Conservation (phyloP, 495 filamentous ascomycete genomes). For the Talaromyces stipitatus region DNA sequence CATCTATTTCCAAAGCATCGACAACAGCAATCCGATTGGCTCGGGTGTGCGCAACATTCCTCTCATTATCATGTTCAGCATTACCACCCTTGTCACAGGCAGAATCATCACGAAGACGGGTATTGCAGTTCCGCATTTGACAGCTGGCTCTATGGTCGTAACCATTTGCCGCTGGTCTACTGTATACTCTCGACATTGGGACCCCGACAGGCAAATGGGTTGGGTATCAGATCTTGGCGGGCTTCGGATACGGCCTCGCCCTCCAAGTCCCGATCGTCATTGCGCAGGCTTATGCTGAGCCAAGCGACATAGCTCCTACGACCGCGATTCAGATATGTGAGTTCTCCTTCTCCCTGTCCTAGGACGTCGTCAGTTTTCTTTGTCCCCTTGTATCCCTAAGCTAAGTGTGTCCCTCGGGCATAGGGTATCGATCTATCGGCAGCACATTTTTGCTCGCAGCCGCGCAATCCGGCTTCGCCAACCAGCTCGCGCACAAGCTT, state of each 20-base stretch:
- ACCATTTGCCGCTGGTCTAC: constrained; percentile 54
- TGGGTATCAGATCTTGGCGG: constrained; percentile 54
- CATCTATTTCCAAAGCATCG: constrained; percentile 68
- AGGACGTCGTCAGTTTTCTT: too few species aligned
- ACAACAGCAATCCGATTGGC: constrained; percentile 48
- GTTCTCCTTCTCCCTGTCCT: constrained; percentile 21
- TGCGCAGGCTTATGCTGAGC: constrained; percentile 51
- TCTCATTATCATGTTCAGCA: constrained; percentile 46
- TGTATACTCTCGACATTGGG: constrained; percentile 45
- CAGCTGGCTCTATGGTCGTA: constrained; percentile 39
- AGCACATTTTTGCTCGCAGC: constrained; percentile 33
- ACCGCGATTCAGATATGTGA: constrained; percentile 44
- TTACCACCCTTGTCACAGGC: constrained; percentile 47
- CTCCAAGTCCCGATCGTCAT: constrained; percentile 28
- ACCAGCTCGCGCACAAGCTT: constrained; percentile 23
- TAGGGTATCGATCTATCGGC: constrained; percentile 33
- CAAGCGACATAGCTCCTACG: constrained; percentile 49
- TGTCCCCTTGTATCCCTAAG: too few species aligned
- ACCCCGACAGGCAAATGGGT: constrained; percentile 49
- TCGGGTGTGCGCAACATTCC: constrained; percentile 63
- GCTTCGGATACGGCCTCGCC: constrained; percentile 16
- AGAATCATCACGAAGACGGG: constrained; percentile 45
- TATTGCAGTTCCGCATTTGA: constrained; percentile 53
- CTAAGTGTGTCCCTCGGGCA: too few species aligned
- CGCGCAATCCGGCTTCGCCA: constrained; percentile 36